These are phyloP conservation scores for Rhizodiscina lignyota DNA, from an alignment of 495 filamentous ascomycete genomes.

Conservation along the genomic window DNA sequence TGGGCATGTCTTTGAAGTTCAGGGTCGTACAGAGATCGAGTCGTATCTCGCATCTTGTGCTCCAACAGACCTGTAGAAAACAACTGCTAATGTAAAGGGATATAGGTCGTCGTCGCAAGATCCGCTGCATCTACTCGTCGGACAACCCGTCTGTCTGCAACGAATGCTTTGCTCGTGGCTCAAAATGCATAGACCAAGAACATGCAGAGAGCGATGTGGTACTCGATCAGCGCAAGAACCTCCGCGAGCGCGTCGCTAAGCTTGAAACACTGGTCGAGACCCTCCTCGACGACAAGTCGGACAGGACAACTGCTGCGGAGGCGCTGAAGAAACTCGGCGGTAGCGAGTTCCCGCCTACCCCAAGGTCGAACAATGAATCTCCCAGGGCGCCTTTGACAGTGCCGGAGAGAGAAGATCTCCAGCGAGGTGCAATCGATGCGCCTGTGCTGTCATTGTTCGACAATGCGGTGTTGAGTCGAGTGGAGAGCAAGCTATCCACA, in stretches of 20 bases:
- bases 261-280: slow-evolving; percentile 17
- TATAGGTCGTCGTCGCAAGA: slow-evolving; percentile 16
- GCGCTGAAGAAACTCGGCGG: background rate
- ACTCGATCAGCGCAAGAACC: slow-evolving; percentile 19
- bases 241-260: slow-evolving; percentile 18
- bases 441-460: no score
- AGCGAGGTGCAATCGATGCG: no score
- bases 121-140: slow-evolving; percentile 15
- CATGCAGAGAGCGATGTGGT: slow-evolving; percentile 14
- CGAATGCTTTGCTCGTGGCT: slow-evolving; percentile 19
- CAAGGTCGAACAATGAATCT: background rate
- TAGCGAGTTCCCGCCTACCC: background rate
- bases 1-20: no score
- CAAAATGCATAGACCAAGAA: slow-evolving; percentile 18
- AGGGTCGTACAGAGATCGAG: no score
- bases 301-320: slow-evolving; percentile 1
- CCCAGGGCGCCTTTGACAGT: background rate
- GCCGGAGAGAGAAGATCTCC: no score
- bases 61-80: no score
- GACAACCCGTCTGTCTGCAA: slow-evolving; percentile 15
- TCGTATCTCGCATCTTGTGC: no score
- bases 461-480: slow-evolving; percentile 6
- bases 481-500: no score
- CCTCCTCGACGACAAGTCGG: slow-evolving; percentile 11
- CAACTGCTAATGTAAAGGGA: no score